These are phyloP conservation scores for Tympanopsis confertula DNA, from an alignment of 2,329 filamentous ascomycete species.

Conservation along the genomic window DNA sequence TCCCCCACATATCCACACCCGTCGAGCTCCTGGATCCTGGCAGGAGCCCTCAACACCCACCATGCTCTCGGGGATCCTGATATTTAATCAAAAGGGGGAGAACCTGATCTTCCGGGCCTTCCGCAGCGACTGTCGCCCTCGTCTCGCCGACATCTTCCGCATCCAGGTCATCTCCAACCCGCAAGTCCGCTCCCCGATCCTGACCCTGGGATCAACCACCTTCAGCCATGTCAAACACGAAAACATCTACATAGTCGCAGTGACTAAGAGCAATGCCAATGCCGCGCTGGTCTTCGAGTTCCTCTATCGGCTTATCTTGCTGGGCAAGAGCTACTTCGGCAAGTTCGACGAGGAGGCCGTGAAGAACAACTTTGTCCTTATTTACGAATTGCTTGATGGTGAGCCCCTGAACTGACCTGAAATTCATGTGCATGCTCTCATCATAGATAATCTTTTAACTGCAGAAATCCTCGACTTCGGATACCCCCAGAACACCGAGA, in stretches of 20 bases:
- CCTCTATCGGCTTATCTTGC: conserved; percentile 76
- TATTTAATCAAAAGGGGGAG: conserved; percentile 99
- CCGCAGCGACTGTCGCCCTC: conserved; percentile 93
- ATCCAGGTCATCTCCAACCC: conserved; percentile 99
- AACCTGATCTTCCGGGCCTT: conserved; percentile 99
- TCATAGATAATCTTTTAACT: too few species aligned
- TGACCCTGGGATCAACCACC: conserved; percentile 92
- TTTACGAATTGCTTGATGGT: conserved; percentile 95
- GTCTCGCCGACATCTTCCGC: conserved; percentile 95
- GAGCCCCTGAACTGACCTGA: too few species aligned
- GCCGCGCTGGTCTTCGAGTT: conserved; percentile 97
- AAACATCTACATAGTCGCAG: conserved; percentile 94
- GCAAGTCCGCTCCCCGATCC: conserved; percentile 90
- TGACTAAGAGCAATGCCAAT: conserved; percentile 99
- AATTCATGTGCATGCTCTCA: too few species aligned
- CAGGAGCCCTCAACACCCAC: too few species aligned
- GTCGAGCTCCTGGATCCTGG: too few species aligned
- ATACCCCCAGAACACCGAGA: conserved; percentile 97
- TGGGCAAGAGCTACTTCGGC: conserved; percentile 93
- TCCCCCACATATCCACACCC: too few species aligned
- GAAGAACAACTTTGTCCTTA: conserved; percentile 98
- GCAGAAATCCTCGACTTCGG: conserved; percentile 96
- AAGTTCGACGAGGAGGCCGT: conserved; percentile 99
- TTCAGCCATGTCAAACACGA: conserved; percentile 99
- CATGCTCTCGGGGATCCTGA: conserved; percentile 93